Percentiles rank a stretch among this genome's conserved stretches.
phyloP scores from a whole-genome alignment of 805 yeast species.

The Kodamaea hsintzibuensis region DNA sequence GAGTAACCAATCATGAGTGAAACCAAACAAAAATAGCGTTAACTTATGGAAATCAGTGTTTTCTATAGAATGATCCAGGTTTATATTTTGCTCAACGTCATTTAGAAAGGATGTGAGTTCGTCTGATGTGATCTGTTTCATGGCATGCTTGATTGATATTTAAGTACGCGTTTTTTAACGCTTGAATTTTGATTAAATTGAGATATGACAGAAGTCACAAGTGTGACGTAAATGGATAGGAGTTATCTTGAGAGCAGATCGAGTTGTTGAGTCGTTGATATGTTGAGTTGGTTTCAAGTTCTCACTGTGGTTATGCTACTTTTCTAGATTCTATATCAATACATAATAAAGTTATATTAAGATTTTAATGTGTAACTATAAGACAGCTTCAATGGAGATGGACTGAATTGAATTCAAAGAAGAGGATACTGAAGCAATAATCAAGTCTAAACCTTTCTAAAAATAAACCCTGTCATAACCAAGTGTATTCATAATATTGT shows the following conservation, averaged over 20 bases:
- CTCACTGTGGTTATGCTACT: too few relatives aligned
- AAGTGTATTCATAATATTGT: neutral
- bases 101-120: slow-evolving; percentile 35
- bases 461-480: neutral
- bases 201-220: neutral
- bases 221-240: neutral
- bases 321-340: too few relatives aligned
- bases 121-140: slow-evolving; percentile 19
- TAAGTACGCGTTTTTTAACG: neutral
- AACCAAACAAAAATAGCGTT: slow-evolving; percentile 33
- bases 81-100: slow-evolving; percentile 35
- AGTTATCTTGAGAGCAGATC: too few relatives aligned
- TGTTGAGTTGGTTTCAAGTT: too few relatives aligned
- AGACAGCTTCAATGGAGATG: too few relatives aligned
- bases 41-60: slow-evolving; percentile 37
- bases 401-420: too few relatives aligned
- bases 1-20: slow-evolving; percentile 27
- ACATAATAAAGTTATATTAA: too few relatives aligned
- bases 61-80: slow-evolving; percentile 21
- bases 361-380: too few relatives aligned
- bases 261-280: too few relatives aligned
- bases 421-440: too few relatives aligned
- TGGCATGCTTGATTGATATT: neutral
- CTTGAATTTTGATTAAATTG: neutral
- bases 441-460: neutral